Percentiles rank a stretch among this genome's conserved stretches.
phyloP scores from a whole-genome alignment of 2,329 filamentous ascomycete genomes.

The Torrubiella hemipterigena region DNA sequence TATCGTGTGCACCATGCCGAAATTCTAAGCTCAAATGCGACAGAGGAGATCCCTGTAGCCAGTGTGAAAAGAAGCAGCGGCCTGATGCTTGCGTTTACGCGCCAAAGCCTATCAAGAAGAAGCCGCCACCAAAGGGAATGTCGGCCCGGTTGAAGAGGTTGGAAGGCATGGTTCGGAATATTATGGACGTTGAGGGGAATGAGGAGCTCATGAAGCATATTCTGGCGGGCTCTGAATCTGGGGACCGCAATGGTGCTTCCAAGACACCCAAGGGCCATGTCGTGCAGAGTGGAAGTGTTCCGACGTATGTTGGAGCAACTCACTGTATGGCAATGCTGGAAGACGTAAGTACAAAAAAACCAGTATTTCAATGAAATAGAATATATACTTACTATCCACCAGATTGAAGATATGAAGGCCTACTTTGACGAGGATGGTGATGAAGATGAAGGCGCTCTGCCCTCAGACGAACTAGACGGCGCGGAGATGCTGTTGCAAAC shows the following conservation, averaged over 20 bases:
- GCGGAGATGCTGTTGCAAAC: constrained; percentile 32
- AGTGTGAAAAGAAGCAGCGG: constrained; percentile 38
- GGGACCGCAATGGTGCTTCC: no score
- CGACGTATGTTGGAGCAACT: constrained; percentile 45
- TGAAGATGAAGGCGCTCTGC: constrained; percentile 19
- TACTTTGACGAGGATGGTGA: constrained; percentile 40
- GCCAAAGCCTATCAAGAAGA: constrained; percentile 28
- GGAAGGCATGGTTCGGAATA: constrained; percentile 44
- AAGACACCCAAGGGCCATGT: constrained; percentile 23
- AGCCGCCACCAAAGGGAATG: constrained; percentile 34
- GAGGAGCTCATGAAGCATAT: constrained; percentile 1
- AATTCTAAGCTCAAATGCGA: constrained; percentile 46
- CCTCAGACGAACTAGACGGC: constrained; percentile 20
- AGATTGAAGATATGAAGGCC: constrained; percentile 48
- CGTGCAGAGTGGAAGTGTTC: constrained; percentile 27
- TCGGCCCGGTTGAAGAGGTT: constrained; percentile 40
- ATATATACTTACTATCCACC: constrained; percentile 6
- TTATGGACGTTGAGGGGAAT: constrained; percentile 31
- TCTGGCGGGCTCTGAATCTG: no score
- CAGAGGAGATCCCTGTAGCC: constrained; percentile 35
- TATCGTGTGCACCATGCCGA: constrained; percentile 41
- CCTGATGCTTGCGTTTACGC: constrained; percentile 35
- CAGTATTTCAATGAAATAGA: background rate
- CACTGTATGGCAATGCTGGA: constrained; percentile 50
- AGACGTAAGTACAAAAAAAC: constrained; percentile 31